Conservation (phyloP, 2,329 filamentous ascomycete genomes). For the Neonectria coccinea region DNA sequence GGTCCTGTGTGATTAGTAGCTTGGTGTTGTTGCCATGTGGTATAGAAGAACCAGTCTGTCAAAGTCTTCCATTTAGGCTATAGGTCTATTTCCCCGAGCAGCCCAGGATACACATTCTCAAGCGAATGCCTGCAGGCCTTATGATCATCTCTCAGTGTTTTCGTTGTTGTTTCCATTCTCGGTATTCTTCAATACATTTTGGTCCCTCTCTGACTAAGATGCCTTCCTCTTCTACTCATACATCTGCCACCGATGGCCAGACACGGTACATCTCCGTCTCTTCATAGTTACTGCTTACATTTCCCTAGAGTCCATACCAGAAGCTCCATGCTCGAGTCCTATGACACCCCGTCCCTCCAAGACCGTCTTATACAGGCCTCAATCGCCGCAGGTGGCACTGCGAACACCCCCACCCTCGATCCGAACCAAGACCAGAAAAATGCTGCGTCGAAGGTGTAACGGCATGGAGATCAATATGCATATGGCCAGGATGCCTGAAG, state of each 20-base stretch:
- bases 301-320: neutral
- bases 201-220: neutral
- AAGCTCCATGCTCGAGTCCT: conserved; percentile 14
- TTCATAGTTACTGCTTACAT: neutral
- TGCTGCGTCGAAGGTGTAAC: neutral
- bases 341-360: conserved; percentile 21
- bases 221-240: neutral
- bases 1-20: too few relatives aligned
- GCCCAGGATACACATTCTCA: neutral
- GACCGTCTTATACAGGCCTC: conserved; percentile 18
- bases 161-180: neutral
- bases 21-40: too few relatives aligned
- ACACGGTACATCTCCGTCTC: neutral
- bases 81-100: neutral
- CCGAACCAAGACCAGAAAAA: neutral
- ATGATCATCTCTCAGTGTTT: neutral
- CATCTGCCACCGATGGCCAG: neutral
- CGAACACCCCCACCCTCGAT: neutral
- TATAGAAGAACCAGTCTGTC: neutral
- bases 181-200: neutral
- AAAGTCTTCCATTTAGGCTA: neutral
- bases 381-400: neutral
- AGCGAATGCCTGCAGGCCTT: neutral
- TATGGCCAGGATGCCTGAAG: neutral
- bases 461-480: too few relatives aligned